These are phyloP conservation scores for Pleoardoris graminearum DNA, from an alignment of 2,329 filamentous ascomycete species.

Conservation along the genomic window DNA sequence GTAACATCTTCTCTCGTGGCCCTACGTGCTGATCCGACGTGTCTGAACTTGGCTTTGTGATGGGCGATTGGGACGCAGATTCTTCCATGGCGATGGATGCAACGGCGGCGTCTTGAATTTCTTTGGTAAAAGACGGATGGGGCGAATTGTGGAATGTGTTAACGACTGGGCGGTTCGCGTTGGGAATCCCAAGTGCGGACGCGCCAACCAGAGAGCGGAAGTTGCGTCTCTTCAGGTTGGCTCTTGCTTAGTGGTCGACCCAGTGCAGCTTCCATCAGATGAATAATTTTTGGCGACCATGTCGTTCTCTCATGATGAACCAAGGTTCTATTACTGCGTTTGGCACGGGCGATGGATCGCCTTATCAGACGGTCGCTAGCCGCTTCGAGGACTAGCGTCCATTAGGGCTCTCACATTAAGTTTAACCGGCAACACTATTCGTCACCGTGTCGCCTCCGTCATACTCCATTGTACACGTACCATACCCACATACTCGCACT, in stretches of 20 bases:
- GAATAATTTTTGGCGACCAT: background rate
- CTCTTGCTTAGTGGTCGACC: background rate
- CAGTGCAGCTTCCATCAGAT: background rate
- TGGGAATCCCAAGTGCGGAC: constrained; percentile 4
- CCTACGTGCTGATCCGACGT: background rate
- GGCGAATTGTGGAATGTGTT: constrained; percentile 1
- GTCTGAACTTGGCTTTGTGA: background rate
- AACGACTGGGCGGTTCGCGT: constrained; percentile 3
- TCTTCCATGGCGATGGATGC: background rate
- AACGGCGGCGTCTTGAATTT: background rate
- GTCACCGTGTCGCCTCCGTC: too few relatives aligned
- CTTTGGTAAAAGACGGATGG: background rate
- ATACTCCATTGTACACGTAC: too few relatives aligned
- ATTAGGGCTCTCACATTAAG: too few relatives aligned
- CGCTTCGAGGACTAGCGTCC: too few relatives aligned
- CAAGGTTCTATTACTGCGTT: background rate
- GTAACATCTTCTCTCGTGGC: background rate
- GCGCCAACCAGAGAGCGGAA: constrained; percentile 1
- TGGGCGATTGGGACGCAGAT: background rate
- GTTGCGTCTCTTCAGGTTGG: background rate
- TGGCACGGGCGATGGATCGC: too few relatives aligned
- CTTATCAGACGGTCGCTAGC: background rate
- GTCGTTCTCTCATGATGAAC: background rate
- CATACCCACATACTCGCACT: too few relatives aligned
- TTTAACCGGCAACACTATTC: too few relatives aligned